phyloP scores from a whole-genome alignment of 2,329 filamentous ascomycete genomes.

The Zarea fungicola region DNA sequence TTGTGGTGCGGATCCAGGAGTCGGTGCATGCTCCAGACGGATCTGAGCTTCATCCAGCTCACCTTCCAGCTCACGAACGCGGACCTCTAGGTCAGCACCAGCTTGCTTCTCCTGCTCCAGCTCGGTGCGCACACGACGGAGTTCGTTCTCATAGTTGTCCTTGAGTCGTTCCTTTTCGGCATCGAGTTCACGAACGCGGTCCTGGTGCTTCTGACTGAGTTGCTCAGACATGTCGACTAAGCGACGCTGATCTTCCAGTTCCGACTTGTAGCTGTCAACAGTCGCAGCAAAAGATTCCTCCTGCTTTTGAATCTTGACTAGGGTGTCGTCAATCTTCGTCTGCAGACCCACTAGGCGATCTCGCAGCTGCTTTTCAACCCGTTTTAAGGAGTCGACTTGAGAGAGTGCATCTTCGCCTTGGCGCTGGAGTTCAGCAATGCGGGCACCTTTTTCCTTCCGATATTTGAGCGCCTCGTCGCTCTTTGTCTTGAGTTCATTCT shows the following conservation, averaged over 20 bases:
- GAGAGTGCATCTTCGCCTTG: slow-evolving; percentile 80
- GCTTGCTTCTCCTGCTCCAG: slow-evolving; percentile 50
- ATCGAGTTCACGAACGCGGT: slow-evolving; percentile 66
- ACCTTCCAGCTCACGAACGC: slow-evolving; percentile 44
- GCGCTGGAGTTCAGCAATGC: slow-evolving; percentile 82
- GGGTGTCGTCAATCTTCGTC: slow-evolving; percentile 78
- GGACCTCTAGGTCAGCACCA: slow-evolving; percentile 42
- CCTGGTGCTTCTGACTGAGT: slow-evolving; percentile 65
- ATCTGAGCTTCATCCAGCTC: slow-evolving; percentile 51
- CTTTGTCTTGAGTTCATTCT: slow-evolving; percentile 87
- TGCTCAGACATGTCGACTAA: slow-evolving; percentile 79
- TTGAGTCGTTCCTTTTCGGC: slow-evolving; percentile 53
- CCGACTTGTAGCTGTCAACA: slow-evolving; percentile 82
- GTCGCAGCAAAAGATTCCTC: slow-evolving; percentile 75
- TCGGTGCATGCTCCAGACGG: slow-evolving; percentile 37
- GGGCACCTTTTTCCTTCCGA: slow-evolving; percentile 89
- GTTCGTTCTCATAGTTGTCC: slow-evolving; percentile 59
- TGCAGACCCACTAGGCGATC: slow-evolving; percentile 78
- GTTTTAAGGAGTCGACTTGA: slow-evolving; percentile 69
- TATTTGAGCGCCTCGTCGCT: slow-evolving; percentile 80
- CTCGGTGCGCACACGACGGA: slow-evolving; percentile 51
- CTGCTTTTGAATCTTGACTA: slow-evolving; percentile 76
- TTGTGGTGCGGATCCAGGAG: slow-evolving; percentile 48
- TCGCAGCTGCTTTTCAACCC: slow-evolving; percentile 74
- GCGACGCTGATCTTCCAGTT: slow-evolving; percentile 74